Evolutionary conservation across 2,329 filamentous ascomycete genomes (phyloP), one percentile per base, ranked within the genome.

Genomic region (Hypoxylon sp.): DNA sequence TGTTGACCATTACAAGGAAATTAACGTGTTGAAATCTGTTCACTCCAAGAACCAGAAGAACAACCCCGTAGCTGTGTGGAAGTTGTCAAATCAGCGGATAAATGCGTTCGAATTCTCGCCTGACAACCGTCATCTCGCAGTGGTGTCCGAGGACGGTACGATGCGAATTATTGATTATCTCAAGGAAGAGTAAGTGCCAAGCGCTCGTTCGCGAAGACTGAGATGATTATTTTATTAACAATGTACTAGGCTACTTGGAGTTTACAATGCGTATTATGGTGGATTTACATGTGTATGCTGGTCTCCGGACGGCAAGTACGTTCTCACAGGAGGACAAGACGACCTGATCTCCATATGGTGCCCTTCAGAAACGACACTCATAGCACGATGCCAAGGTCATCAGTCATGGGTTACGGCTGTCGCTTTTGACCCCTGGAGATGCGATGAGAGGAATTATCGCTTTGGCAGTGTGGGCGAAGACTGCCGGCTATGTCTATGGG

Each of bases 391-490:
- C 78, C 93, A 97, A 76, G 96, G 96, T 2, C 96, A 99, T 80
- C 92, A 97, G 71, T 97, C 94, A 3, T 99, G 94, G 94, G 94
- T 99, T 0, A 94, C 93, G 2, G 90, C 91, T 15, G 93, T 99
- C 42, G 93, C 93, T 2, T 99, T 98, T 78, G 96, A 99, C 78
- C 94, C 94, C 0, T 99, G 96, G 96, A 88, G 94, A 70, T 99
- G 96, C 76, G 96, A 99, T 76, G 93, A 97, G 77, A 89, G 92
- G 74, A 98, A 93, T 75, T 99, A 99, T 80, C 89, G 96, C 1
- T 97, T 99, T 75, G 96, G 96, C 31, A 97, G 93, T 75, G 95
- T 99, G 0, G 96, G 95, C 13, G 95, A 98, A 78, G 96, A 99
- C 78, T 93, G 94, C 74, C 87, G 94, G 63, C 83, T 99, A 17